These are phyloP conservation scores for Kwoniella dejecticola DNA, from an alignment of 768 basidiomycete species.

Conservation along the genomic window DNA sequence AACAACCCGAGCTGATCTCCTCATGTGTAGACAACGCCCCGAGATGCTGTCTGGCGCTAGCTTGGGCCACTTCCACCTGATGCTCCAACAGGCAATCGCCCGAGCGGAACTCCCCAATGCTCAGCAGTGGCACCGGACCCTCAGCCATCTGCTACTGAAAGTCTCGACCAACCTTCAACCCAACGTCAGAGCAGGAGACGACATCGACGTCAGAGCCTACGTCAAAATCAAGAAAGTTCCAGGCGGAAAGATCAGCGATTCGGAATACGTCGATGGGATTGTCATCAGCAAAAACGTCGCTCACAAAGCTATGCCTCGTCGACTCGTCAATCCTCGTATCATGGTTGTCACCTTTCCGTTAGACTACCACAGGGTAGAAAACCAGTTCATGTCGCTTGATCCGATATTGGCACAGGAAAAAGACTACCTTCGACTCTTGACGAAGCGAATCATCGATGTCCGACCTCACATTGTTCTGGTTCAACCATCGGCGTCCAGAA, in stretches of 20 bases:
- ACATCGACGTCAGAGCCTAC: slow-evolving; percentile 91
- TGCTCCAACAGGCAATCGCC: slow-evolving; percentile 87
- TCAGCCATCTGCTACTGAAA: slow-evolving; percentile 77
- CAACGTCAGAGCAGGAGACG: slow-evolving; percentile 68
- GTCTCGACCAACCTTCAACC: slow-evolving; percentile 72
- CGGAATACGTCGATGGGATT: slow-evolving; percentile 94
- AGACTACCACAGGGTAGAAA: slow-evolving; percentile 75
- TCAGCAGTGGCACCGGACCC: slow-evolving; percentile 82
- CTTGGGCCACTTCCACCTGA: slow-evolving; percentile 83
- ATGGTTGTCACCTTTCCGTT: slow-evolving; percentile 93
- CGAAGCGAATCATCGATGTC: slow-evolving; percentile 82
- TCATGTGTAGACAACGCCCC: slow-evolving; percentile 22
- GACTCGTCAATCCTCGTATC: slow-evolving; percentile 80
- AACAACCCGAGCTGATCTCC: slow-evolving; percentile 13
- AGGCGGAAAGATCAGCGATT: slow-evolving; percentile 85
- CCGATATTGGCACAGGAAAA: slow-evolving; percentile 89
- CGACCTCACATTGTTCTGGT: slow-evolving; percentile 91
- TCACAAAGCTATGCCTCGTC: slow-evolving; percentile 88
- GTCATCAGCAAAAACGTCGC: slow-evolving; percentile 98
- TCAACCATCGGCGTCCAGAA: slow-evolving; percentile 84
- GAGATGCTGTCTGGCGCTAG: slow-evolving; percentile 79
- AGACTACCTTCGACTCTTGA: slow-evolving; percentile 85
- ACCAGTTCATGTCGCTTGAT: slow-evolving; percentile 86
- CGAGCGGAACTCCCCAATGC: slow-evolving; percentile 79
- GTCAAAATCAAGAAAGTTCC: slow-evolving; percentile 99